Base-by-base conservation (phyloP, 768 basidiomycete species). In the Lentinula detonsa region DNA sequence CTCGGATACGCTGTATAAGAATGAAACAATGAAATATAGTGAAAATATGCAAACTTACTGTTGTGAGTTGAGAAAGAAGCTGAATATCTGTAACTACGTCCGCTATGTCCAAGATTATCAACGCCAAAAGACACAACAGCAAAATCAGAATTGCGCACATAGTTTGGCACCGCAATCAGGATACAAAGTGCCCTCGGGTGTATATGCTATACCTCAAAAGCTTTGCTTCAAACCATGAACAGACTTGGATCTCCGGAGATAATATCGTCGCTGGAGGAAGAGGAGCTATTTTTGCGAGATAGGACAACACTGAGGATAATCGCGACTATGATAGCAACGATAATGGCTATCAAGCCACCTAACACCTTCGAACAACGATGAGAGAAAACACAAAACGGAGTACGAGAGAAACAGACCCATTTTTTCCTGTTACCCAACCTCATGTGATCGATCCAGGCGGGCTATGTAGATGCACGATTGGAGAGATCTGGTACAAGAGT, bases 31-130 rank as follows among this genome's bases (percentile, higher is more conserved):
- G 28, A 4, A 15, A 2, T 1, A 31, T n/a, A 23, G n/a, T 40
- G 34, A 50, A 15, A 39, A 39, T 35, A 28, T 11, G 13, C 21
- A 33, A 28, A 51, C 56, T 15, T 35, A 57, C 56, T 84, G 82
- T 85, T 0, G 93, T 96, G 45, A 96, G 73, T 75, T 96, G 93
- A 34, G 93, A 95, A 65, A 96, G 73, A 40, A 93, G 79, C 86
- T 91, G 65, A 15, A 63, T 46, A 40, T 43, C 60, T 21, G 42
- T n/a, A 39, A 28, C 16, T 7, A 59, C 46, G 18, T 59, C 57
- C 16, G 57, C 57, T 59, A 34, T n/a, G 49, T 35, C 5, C 2
- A 15, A 49, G 52, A 45, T 11, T 43, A 42, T 51, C 9, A 6
- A 57, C 28, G 45, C 13, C n/a, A 15, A 57, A 42, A 39, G 37